A percentile compares a stretch with the other conserved stretches of the same genome.
phyloP scores from a whole-genome alignment of 2,329 filamentous ascomycete genomes.

The Aspergillus caelatus region DNA sequence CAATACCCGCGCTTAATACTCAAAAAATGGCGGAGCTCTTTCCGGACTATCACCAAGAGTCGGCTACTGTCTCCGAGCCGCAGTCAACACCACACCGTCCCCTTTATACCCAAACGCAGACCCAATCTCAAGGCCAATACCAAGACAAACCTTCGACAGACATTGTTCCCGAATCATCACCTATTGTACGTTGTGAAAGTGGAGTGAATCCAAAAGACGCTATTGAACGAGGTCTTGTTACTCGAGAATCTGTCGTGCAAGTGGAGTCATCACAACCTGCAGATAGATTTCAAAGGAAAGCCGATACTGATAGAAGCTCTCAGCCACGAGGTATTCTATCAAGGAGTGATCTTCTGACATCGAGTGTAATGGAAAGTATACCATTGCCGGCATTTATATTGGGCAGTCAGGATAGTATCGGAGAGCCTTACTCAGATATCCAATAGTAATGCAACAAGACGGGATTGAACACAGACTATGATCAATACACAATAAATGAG shows the following conservation, averaged over 20 bases:
- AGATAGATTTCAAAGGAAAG: constrained; percentile 26
- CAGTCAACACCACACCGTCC: constrained; percentile 11
- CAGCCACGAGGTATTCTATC: constrained; percentile 30
- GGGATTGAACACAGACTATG: not conserved
- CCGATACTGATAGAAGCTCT: constrained; percentile 13
- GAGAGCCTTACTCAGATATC: constrained; percentile 39
- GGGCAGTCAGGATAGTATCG: constrained; percentile 42
- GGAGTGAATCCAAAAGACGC: constrained; percentile 7
- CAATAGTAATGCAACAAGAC: not conserved
- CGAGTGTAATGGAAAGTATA: constrained; percentile 48
- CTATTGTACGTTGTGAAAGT: constrained; percentile 25
- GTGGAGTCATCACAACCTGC: constrained; percentile 46
- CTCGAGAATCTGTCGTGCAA: constrained; percentile 36
- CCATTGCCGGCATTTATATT: constrained; percentile 43
- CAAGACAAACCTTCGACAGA: constrained; percentile 31
- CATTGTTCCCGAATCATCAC: constrained; percentile 46
- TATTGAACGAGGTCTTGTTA: constrained; percentile 22
- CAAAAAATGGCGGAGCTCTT: constrained; percentile 44
- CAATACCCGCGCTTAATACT: constrained; percentile 38
- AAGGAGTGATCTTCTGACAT: constrained; percentile 42
- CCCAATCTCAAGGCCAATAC: constrained; percentile 26
- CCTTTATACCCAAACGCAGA: constrained; percentile 16
- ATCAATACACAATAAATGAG: not conserved
- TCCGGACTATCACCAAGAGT: constrained; percentile 26
- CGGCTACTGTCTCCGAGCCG: constrained; percentile 9